phyloP scores from a whole-genome alignment of 345 rosid genomes.

The Turritis glabra region DNA sequence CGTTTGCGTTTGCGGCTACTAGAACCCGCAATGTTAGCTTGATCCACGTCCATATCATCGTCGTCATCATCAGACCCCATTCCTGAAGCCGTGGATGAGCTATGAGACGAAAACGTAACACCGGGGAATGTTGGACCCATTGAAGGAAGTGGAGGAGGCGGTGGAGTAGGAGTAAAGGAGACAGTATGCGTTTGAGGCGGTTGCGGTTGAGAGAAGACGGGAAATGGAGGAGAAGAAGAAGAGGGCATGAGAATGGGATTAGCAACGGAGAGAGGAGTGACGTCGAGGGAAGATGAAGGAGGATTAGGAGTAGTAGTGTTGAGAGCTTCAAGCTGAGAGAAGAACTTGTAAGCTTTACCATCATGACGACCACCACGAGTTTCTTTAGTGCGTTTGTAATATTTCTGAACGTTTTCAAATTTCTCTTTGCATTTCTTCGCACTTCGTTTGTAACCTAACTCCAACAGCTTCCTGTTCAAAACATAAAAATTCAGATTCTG shows the following conservation, averaged over 20 bases:
- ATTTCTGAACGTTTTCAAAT: conserved; percentile 93
- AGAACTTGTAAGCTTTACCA: conserved; percentile 82
- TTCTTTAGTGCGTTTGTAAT: conserved; percentile 90
- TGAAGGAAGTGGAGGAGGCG: conserved; percentile 27
- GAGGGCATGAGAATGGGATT: conserved; percentile 41
- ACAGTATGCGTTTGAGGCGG: conserved; percentile 26
- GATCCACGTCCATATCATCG: conserved; percentile 43
- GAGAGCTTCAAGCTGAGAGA: conserved; percentile 80
- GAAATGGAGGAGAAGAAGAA: conserved; percentile 34
- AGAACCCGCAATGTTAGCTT: conserved; percentile 42
- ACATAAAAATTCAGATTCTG: conserved; percentile 11
- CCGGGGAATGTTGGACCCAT: conserved; percentile 32
- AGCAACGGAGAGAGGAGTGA: conserved; percentile 63
- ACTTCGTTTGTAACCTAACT: conserved; percentile 73
- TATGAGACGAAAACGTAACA: conserved; percentile 61
- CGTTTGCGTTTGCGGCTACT: conserved; percentile 73
- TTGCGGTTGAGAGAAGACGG: conserved; percentile 32
- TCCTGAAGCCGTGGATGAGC: conserved; percentile 58
- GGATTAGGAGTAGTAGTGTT: conserved; percentile 33
- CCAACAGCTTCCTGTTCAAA: conserved; percentile 70
- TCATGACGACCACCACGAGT: conserved; percentile 84
- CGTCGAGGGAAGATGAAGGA: conserved; percentile 42
- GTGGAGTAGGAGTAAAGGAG: conserved; percentile 25
- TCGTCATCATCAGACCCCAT: conserved; percentile 56
- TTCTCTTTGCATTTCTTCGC: conserved; percentile 93